A percentile compares a stretch with the other conserved stretches of the same genome.
Conservation (phyloP, 2,329 filamentous ascomycete species). For the Penicillium aurantiogriseum region DNA sequence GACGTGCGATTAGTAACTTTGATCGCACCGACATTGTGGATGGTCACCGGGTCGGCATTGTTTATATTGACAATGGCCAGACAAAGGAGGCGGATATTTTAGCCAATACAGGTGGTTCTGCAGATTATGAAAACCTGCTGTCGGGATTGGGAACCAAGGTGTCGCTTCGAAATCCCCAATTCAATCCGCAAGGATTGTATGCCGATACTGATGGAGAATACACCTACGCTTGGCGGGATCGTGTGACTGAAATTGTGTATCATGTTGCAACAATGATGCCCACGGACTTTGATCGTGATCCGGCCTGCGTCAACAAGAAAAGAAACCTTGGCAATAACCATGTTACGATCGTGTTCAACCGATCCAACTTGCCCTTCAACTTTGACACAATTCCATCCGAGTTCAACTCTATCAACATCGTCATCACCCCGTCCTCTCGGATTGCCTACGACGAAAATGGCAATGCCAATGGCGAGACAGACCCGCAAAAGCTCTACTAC, state of each 20-base stretch:
- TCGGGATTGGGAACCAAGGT: slow-evolving; percentile 78
- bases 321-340: slow-evolving; percentile 95
- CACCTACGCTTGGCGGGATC: slow-evolving; percentile 91
- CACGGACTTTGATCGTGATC: slow-evolving; percentile 73
- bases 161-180: slow-evolving; percentile 74
- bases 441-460: slow-evolving; percentile 37
- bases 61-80: slow-evolving; percentile 89
- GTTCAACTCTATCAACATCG: slow-evolving; percentile 96
- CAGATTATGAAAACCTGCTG: slow-evolving; percentile 84
- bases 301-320: slow-evolving; percentile 80
- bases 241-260: slow-evolving; percentile 92
- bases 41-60: slow-evolving; percentile 90
- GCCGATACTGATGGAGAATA: slow-evolving; percentile 79
- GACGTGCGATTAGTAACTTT: slow-evolving; percentile 74
- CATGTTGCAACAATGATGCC: slow-evolving; percentile 98
- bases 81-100: slow-evolving; percentile 80
- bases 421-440: slow-evolving; percentile 74
- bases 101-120: slow-evolving; percentile 79
- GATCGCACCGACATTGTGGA: slow-evolving; percentile 88
- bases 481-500: slow-evolving; percentile 63
- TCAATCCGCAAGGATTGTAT: slow-evolving; percentile 92
- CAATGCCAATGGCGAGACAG: slow-evolving; percentile 33
- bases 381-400: slow-evolving; percentile 92
- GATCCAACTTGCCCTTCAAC: slow-evolving; percentile 82
- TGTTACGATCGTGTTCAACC: slow-evolving; percentile 97